Evolutionary conservation across 306 rosid species (phyloP).

Genomic region (Pyrus communis): DNA sequence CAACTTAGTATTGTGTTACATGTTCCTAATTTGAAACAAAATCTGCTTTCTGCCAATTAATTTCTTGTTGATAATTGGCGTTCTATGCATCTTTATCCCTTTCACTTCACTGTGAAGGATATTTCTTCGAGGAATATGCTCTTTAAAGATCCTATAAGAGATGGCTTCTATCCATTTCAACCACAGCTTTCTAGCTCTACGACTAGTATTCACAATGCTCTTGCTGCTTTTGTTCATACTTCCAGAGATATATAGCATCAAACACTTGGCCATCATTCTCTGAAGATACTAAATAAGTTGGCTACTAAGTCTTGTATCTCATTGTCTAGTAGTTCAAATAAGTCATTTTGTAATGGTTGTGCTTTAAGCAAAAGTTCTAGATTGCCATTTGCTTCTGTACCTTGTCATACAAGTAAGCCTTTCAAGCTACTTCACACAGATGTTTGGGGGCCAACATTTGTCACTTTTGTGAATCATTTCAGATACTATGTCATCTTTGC

Average conservation of each 20-base stretch:
- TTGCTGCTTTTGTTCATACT: too few species aligned
- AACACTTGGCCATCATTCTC: background rate
- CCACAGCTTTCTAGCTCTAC: too few species aligned
- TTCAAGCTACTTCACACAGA: background rate
- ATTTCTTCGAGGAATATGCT: too few species aligned
- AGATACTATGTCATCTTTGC: background rate
- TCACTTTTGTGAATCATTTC: background rate
- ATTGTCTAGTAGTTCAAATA: background rate
- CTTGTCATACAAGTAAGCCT: background rate
- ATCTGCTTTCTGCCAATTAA: too few species aligned
- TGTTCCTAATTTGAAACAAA: too few species aligned
- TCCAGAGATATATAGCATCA: background rate
- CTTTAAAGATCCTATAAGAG: too few species aligned
- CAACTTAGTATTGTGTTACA: too few species aligned
- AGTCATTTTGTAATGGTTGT: background rate
- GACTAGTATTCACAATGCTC: too few species aligned
- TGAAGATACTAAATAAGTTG: background rate
- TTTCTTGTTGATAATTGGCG: background rate
- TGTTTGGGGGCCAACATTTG: background rate
- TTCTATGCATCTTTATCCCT: too few species aligned
- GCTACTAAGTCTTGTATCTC: background rate
- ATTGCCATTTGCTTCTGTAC: background rate
- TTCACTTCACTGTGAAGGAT: too few species aligned
- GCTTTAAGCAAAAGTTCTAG: background rate
- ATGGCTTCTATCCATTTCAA: too few species aligned